Evolutionary conservation across 345 rosid genomes (phyloP), one percentile per base, ranked within the genome.

Genomic region (Brassica carinata): DNA sequence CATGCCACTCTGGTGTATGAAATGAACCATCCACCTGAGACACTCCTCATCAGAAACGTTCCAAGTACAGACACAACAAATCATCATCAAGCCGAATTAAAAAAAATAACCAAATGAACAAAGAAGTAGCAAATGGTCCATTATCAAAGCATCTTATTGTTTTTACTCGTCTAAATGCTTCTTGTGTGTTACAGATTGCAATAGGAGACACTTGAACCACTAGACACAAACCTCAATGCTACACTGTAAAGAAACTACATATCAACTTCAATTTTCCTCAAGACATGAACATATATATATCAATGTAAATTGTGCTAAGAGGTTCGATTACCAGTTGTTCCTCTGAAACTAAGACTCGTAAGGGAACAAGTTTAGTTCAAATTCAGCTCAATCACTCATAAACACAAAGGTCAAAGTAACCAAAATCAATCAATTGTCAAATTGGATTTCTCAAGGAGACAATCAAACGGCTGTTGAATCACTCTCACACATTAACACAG

Each of bases 1-100:
- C 98, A 90, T 92, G 99, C 99, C 98, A 96, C 85, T 87, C 99
- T 96, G 98, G 98, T 88, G 98, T 86, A 92, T 94, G 98, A 93
- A 91, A 96, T 81, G 99, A 94, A 88, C 99, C 97, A 91, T 96
- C 98, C 95, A 96, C 94, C 99, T 92, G 97, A 66, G 96, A 96
- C 88, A 71, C 82, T 61, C 97, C 97, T 88, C 97, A 89, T 96
- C 94, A 93, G 95, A 87, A 90, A 85, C 76, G 88, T 85, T 84
- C 93, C 84, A 67, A 11, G 77, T 64, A 81, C 18, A 45, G 14
- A 45, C n/a, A 51, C 75, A 34, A 8, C 1, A 31, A 19, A 51
- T 15, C 4, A 69, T 30, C 59, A 55, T 9, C 15, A 68, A 8
- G 5, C 57, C 45, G 8, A 61, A 69, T 17, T 10, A 75, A 48